These are phyloP conservation scores for Cystobasidium tubakii DNA, from an alignment of 768 basidiomycete genomes.

Conservation along the genomic window DNA sequence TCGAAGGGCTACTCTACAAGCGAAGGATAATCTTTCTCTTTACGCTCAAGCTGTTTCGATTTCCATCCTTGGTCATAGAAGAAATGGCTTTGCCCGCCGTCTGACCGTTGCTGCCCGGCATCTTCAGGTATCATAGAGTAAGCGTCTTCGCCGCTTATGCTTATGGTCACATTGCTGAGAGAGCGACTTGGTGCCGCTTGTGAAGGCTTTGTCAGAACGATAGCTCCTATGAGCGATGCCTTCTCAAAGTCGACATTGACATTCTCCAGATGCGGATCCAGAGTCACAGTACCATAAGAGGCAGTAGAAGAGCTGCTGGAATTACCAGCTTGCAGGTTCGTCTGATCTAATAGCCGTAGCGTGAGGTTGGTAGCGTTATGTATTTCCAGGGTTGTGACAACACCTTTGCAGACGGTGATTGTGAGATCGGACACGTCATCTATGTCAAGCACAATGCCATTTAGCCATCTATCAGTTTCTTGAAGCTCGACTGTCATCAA, in stretches of 20 bases:
- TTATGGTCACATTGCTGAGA: not conserved
- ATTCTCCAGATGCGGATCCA: conserved; percentile 21
- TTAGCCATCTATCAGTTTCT: not conserved
- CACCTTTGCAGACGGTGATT: conserved; percentile 6
- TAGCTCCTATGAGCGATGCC: not conserved
- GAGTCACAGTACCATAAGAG: conserved; percentile 21
- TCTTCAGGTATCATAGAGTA: not conserved
- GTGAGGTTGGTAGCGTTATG: not conserved
- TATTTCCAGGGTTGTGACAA: conserved; percentile 22
- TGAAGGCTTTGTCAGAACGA: not conserved
- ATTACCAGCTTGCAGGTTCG: not conserved
- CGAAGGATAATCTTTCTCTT: conserved; percentile 30
- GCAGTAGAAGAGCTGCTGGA: not conserved
- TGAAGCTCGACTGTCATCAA: too few relatives aligned
- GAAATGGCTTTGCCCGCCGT: conserved; percentile 13
- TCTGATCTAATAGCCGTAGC: not conserved
- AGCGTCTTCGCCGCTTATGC: not conserved
- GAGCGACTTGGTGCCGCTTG: not conserved
- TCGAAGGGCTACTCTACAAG: not conserved
- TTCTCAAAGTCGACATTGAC: not conserved
- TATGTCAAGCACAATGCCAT: conserved; percentile 2
- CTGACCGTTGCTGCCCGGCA: not conserved
- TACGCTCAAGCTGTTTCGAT: not conserved
- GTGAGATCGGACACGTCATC: conserved; percentile 10
- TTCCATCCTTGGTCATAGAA: not conserved